Evolutionary conservation across 2,329 filamentous ascomycete genomes (phyloP), one percentile per base, ranked within the genome.

Genomic region (Colletotrichum destructivum): DNA sequence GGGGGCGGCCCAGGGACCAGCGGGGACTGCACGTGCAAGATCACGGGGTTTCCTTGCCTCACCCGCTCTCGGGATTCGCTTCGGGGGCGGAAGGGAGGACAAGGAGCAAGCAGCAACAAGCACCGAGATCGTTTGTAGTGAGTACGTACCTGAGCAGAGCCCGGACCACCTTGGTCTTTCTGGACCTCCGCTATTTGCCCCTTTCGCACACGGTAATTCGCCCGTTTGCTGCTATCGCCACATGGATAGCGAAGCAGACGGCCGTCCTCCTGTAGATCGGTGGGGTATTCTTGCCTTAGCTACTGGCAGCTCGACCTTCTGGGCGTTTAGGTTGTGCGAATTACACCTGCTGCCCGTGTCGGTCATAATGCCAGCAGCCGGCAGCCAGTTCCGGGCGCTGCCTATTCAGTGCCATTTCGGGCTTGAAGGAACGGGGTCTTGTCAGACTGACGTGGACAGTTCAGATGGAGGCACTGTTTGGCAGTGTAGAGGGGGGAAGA

Each of bases 251-350:
- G 42, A 60, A 68, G 64, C 56, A 52, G 52, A 40, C 51, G 42
- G 40, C 49, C 65, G 42, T 66, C 31, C 55, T 71, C 61, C 70
- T 71, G 70, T 52, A 71, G 70, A 72, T 72, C 70, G 42, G 67
- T 72, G 70, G 70, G 66, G 66, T 62, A 40, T 49, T 40, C 59
- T 69, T 52, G 60, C 65, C 59, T 69, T 59, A 69, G 65, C 65
- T 59, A 47, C 55, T 56, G 42, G 57, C 52, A 62, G 57, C 51
- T 66, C 57, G 47, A 47, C 40, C 35, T 57, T 62, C 52, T 62
- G 51, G 51, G 59, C 26, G 38, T 26, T 47, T 40, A 52, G 69
- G 44, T 64, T 62, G 69, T 55, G 55, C 56, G 49, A 61, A 67
- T 49, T 15, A 9, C 9, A 35, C 31, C 47, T 47, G 38, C 52